Evolutionary conservation across 2,329 filamentous ascomycete species (phyloP).

Genomic region (Cryphonectria parasitica): DNA sequence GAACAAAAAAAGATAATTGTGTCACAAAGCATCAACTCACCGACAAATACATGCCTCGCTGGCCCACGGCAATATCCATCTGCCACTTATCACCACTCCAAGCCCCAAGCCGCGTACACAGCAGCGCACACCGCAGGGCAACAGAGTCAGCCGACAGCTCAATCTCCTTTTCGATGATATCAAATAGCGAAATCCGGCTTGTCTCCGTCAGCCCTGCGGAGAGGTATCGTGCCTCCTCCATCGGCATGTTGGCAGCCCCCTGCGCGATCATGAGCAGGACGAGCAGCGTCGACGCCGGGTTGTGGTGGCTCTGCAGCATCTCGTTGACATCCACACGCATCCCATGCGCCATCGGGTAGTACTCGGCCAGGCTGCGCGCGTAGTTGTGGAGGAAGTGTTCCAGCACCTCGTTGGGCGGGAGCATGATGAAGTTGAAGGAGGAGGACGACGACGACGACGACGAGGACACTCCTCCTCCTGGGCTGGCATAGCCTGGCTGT

Average conservation of each 20-base stretch:
- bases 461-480: conserved; percentile 37
- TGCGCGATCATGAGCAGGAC: conserved; percentile 75
- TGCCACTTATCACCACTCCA: conserved; percentile 80
- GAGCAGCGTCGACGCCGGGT: conserved; percentile 66
- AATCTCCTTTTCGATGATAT: conserved; percentile 73
- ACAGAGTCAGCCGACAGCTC: conserved; percentile 68
- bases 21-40: conserved; percentile 36
- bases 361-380: conserved; percentile 67
- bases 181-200: conserved; percentile 72
- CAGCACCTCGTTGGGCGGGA: conserved; percentile 68
- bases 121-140: conserved; percentile 66
- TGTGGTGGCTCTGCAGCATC: conserved; percentile 62
- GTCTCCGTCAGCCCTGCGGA: conserved; percentile 71
- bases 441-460: conserved; percentile 40
- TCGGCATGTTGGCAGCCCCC: conserved; percentile 68
- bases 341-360: conserved; percentile 65
- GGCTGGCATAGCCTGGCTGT: conserved; percentile 48
- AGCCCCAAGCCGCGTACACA: conserved; percentile 69
- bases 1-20: no score
- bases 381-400: conserved; percentile 71
- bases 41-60: conserved; percentile 72
- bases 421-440: conserved; percentile 64
- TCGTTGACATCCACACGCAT: conserved; percentile 68
- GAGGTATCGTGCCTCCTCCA: conserved; percentile 66
- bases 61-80: conserved; percentile 77